Percentiles rank a stretch among this genome's conserved stretches.
Evolutionary conservation across 1,139 yeast genomes (phyloP).

Genomic region (Eremothecium gossypii): DNA sequence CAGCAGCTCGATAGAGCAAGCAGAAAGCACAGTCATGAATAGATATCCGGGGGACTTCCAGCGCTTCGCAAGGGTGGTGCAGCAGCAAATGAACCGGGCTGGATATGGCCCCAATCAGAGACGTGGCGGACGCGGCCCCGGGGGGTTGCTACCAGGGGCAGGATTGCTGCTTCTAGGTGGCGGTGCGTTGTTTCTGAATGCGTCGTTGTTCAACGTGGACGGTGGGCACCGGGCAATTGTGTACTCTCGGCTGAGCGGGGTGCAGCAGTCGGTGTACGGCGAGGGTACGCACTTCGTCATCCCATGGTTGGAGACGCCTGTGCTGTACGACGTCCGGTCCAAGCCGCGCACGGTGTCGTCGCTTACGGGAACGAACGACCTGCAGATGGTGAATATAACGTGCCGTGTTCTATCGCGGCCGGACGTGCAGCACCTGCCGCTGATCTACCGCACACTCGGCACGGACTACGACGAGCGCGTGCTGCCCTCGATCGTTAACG

Average conservation of each 20-base stretch:
- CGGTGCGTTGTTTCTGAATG: slow-evolving; percentile 54
- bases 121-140: slow-evolving; percentile 33
- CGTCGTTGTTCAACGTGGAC: slow-evolving; percentile 86
- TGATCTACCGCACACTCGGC: slow-evolving; percentile 85
- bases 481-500: slow-evolving; percentile 92
- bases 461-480: slow-evolving; percentile 93
- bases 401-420: slow-evolving; percentile 96
- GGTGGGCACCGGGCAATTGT: slow-evolving; percentile 99
- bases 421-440: slow-evolving; percentile 65
- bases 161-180: slow-evolving; percentile 70
- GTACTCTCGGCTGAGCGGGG: slow-evolving; percentile 81
- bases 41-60: slow-evolving; percentile 27
- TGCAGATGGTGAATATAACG: slow-evolving; percentile 97
- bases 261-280: slow-evolving; percentile 71
- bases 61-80: slow-evolving; percentile 26
- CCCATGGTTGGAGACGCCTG: slow-evolving; percentile 94
- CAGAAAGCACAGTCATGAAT: slow-evolving; percentile 12
- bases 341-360: slow-evolving; percentile 97
- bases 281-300: slow-evolving; percentile 94
- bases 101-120: slow-evolving; percentile 15
- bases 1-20: no score
- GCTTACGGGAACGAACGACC: slow-evolving; percentile 93
- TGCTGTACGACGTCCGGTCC: slow-evolving; percentile 90
- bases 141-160: slow-evolving; percentile 61
- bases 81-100: slow-evolving; percentile 24